These are phyloP conservation scores for Anthracocystis walkeri DNA, from an alignment of 1,284 basidiomycete genomes.

Conservation along the genomic window DNA sequence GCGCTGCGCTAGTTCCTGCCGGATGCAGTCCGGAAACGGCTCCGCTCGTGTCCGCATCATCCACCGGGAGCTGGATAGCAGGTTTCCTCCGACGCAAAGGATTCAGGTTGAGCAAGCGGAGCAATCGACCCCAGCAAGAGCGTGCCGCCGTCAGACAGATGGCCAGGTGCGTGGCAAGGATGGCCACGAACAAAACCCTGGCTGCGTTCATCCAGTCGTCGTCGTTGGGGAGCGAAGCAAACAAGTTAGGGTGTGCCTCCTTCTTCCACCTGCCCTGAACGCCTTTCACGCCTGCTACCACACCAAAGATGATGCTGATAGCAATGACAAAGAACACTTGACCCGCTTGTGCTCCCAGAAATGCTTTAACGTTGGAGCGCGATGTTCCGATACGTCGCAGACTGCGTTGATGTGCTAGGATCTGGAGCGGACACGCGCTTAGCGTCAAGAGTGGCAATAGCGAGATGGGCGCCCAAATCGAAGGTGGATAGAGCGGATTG, in stretches of 20 bases:
- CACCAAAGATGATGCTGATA: conserved; percentile 53
- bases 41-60: conserved; percentile 8
- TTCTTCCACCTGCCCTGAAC: conserved; percentile 46
- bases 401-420: conserved; percentile 65
- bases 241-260: conserved; percentile 60
- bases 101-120: conserved; percentile 57
- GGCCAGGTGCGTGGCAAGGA: conserved; percentile 61
- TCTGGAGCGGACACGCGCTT: conserved; percentile 64
- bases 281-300: conserved; percentile 58
- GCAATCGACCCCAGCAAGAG: conserved; percentile 62
- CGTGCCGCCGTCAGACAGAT: conserved; percentile 64
- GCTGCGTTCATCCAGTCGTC: conserved; percentile 60
- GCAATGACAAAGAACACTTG: conserved; percentile 58
- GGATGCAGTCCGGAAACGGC: neutral
- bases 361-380: conserved; percentile 64
- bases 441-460: conserved; percentile 65
- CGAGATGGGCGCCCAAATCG: conserved; percentile 66
- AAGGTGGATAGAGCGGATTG: conserved; percentile 52
- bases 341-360: conserved; percentile 59
- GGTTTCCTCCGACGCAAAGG: conserved; percentile 43
- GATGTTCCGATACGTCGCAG: conserved; percentile 58
- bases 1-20: conserved; percentile 4
- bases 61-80: conserved; percentile 25
- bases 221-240: conserved; percentile 58
- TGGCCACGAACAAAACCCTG: conserved; percentile 54